phyloP scores from a whole-genome alignment of 31 red algal species.

The Bonnemaisonia californica region DNA sequence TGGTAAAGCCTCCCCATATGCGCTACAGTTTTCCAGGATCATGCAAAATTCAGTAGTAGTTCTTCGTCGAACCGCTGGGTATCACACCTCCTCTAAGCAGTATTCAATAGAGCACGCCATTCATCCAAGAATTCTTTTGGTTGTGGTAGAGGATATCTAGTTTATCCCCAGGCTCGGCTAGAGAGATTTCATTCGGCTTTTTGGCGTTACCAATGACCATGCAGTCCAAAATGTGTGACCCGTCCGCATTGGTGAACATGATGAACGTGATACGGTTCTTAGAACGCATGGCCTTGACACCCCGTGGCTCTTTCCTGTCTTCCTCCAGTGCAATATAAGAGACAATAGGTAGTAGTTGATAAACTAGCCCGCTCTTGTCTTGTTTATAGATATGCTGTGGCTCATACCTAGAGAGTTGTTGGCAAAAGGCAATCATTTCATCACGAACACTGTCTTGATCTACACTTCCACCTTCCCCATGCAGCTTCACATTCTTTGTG shows the following conservation, averaged over 20 bases:
- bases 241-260: slow-evolving; percentile 22
- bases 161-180: background rate
- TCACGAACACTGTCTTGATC: background rate
- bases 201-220: slow-evolving; percentile 21
- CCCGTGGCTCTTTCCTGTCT: slow-evolving; percentile 7
- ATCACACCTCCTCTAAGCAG: background rate
- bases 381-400: slow-evolving; percentile 21
- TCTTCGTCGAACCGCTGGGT: background rate
- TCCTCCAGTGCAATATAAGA: slow-evolving; percentile 7
- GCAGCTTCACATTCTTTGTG: slow-evolving; percentile 1
- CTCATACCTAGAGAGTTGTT: slow-evolving; percentile 14
- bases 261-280: slow-evolving; percentile 6
- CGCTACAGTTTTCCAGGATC: slow-evolving; percentile 23
- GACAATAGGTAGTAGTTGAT: slow-evolving; percentile 1
- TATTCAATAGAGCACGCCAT: slow-evolving; percentile 26
- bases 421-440: slow-evolving; percentile 7
- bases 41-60: slow-evolving; percentile 2
- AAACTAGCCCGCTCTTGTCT: slow-evolving; percentile 34
- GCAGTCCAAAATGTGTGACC: slow-evolving; percentile 7
- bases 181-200: background rate
- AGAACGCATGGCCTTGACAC: slow-evolving; percentile 5
- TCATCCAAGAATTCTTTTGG: slow-evolving; percentile 23
- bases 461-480: slow-evolving; percentile 18
- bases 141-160: background rate
- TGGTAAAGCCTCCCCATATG: slow-evolving; percentile 10